Evolutionary conservation across 192 early-diverging fungal genomes (phyloP).

Genomic region (Coemansia sp.): DNA sequence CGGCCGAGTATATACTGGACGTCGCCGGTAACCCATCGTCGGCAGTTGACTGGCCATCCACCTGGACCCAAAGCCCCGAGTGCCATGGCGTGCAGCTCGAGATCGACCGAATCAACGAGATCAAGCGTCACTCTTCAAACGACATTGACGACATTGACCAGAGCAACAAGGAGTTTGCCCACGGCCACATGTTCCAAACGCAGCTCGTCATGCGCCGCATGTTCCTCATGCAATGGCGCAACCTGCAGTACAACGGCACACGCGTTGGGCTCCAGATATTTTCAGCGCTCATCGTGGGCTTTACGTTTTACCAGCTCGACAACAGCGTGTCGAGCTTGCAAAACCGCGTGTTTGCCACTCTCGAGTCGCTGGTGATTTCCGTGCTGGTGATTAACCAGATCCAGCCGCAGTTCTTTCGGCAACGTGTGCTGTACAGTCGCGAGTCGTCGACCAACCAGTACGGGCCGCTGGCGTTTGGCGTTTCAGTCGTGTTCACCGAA

Average conservation of each 20-base stretch:
- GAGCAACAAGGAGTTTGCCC: constrained; percentile 29
- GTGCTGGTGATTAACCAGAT: constrained; percentile 63
- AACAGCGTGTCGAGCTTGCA: constrained; percentile 57
- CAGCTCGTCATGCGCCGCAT: constrained; percentile 64
- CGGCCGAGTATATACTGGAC: constrained; percentile 85
- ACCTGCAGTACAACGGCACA: constrained; percentile 68
- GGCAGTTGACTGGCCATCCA: constrained; percentile 69
- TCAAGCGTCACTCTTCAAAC: not conserved
- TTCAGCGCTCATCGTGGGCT: constrained; percentile 61
- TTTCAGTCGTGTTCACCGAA: constrained; percentile 62
- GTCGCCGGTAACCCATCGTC: constrained; percentile 62
- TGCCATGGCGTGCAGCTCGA: constrained; percentile 39
- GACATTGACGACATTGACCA: constrained; percentile 10
- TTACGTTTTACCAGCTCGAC: constrained; percentile 69
- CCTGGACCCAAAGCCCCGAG: constrained; percentile 66
- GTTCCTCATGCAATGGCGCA: constrained; percentile 69
- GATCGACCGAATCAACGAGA: constrained; percentile 56
- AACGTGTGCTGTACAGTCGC: constrained; percentile 62
- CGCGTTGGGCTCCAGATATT: constrained; percentile 58
- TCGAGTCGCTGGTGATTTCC: constrained; percentile 54
- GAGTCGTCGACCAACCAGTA: constrained; percentile 66
- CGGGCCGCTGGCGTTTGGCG: constrained; percentile 62
- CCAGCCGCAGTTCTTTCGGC: constrained; percentile 64
- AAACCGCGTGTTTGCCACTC: constrained; percentile 61
- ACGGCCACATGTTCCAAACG: constrained; percentile 51